Evolutionary conservation across 352 stramenopile genomes (phyloP).

Genomic region (Phytophthora pseudosyringae): DNA sequence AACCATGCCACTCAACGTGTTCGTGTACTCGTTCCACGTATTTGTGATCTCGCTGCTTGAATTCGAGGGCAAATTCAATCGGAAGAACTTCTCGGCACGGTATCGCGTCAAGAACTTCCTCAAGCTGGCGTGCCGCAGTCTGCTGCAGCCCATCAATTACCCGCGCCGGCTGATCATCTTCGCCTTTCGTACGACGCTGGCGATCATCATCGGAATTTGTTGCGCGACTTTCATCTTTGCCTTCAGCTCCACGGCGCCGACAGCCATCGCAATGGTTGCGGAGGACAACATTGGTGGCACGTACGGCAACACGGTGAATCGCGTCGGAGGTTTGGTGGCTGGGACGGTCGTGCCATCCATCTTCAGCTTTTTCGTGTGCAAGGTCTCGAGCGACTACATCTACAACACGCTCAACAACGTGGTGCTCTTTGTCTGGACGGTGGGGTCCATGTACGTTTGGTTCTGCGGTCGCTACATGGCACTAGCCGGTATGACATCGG

Average conservation of each 20-base stretch:
- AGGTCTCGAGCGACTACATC: conserved; percentile 39
- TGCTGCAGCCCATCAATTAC: conserved; percentile 55
- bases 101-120: conserved; percentile 70
- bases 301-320: conserved; percentile 74
- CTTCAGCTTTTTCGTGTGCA: conserved; percentile 83
- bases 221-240: conserved; percentile 77
- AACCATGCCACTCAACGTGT: conserved; percentile 81
- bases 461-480: conserved; percentile 64
- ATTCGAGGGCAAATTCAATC: conserved; percentile 74
- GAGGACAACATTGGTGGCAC: conserved; percentile 71
- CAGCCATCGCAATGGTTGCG: conserved; percentile 74
- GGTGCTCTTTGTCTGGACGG: conserved; percentile 67
- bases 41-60: conserved; percentile 67
- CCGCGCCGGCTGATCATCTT: conserved; percentile 55
- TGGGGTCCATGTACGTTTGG: conserved; percentile 81
- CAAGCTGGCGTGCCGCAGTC: conserved; percentile 42
- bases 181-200: conserved; percentile 67
- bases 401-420: conserved; percentile 77
- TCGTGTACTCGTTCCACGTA: conserved; percentile 82
- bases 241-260: conserved; percentile 71
- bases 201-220: conserved; percentile 63
- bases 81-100: conserved; percentile 66
- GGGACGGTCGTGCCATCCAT: conserved; percentile 79
- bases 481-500: conserved; percentile 67
- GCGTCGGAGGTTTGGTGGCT: conserved; percentile 61